Conservation (phyloP, 2,329 filamentous ascomycete genomes). For the Sclerotinia minor region DNA sequence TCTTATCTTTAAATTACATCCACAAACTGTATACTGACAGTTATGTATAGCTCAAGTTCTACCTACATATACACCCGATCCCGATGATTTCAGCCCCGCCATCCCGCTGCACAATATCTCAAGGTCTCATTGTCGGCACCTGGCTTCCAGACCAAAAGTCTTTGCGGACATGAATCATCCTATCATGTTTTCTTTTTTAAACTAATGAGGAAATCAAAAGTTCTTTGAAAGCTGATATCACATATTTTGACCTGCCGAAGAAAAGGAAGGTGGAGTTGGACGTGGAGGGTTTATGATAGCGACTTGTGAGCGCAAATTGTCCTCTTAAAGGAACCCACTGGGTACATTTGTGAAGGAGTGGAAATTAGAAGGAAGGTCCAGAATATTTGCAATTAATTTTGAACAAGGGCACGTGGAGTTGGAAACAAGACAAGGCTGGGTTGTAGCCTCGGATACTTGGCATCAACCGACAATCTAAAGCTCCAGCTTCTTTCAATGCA, state of each 20-base stretch:
- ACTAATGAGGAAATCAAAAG: too few species aligned
- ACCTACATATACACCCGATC: not conserved
- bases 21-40: not conserved
- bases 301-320: not conserved
- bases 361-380: not conserved
- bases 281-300: not conserved
- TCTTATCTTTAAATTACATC: not conserved
- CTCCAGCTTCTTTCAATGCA: slow-evolving; percentile 9
- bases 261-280: not conserved
- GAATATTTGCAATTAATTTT: not conserved
- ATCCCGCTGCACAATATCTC: not conserved
- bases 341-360: not conserved
- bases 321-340: not conserved
- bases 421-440: slow-evolving; percentile 30
- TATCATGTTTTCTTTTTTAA: not conserved
- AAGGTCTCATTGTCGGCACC: too few species aligned
- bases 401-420: not conserved
- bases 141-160: not conserved
- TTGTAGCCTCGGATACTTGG: slow-evolving; percentile 30
- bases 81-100: too few species aligned
- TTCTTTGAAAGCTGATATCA: not conserved
- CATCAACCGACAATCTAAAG: slow-evolving; percentile 21
- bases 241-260: not conserved
- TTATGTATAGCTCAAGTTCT: not conserved
- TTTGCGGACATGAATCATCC: not conserved